Percentiles rank a stretch among this genome's conserved stretches.
Conservation (phyloP, 345 rosid genomes). For the Eucalyptus sideroxylon region DNA sequence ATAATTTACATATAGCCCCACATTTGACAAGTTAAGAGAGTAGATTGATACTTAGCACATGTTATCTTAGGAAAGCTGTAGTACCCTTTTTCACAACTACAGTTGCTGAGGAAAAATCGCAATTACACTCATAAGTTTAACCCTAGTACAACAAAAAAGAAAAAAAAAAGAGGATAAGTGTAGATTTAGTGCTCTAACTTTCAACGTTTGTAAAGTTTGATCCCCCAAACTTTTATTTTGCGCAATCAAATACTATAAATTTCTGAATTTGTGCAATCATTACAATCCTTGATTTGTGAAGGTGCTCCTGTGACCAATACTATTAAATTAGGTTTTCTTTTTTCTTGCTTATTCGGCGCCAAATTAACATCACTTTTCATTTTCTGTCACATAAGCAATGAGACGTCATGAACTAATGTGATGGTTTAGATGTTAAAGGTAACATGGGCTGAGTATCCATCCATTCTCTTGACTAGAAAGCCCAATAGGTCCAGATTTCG, state of each 20-base stretch:
- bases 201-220: neutral
- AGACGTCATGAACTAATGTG: neutral
- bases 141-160: neutral
- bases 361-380: neutral
- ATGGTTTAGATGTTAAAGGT: neutral
- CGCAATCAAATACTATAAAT: neutral
- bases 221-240: neutral
- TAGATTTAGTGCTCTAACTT: neutral
- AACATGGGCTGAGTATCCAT: neutral
- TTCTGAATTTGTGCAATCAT: neutral
- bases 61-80: neutral
- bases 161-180: neutral
- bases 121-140: neutral
- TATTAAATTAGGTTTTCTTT: neutral
- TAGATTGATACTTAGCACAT: neutral
- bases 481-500: neutral
- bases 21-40: neutral
- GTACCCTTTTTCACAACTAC: neutral
- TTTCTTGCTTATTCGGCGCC: neutral
- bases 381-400: neutral
- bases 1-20: neutral
- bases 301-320: neutral
- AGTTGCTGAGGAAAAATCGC: neutral
- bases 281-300: neutral
- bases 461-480: neutral